A percentile compares a stretch with the other conserved stretches of the same genome.
These are phyloP conservation scores for Colletotrichum magnum DNA, from an alignment of 2,329 filamentous ascomycete species.

Conservation along the genomic window DNA sequence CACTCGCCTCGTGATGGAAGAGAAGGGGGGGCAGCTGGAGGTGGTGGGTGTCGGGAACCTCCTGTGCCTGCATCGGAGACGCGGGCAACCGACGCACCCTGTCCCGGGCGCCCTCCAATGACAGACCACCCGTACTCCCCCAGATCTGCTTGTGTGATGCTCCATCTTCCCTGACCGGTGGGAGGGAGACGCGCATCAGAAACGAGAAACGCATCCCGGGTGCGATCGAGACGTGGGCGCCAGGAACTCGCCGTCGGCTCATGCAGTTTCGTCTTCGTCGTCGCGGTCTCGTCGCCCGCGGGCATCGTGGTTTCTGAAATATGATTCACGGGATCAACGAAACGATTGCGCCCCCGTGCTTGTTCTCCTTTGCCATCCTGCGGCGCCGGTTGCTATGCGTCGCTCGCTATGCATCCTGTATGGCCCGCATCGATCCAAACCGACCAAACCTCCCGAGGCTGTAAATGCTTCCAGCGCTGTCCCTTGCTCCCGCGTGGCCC, in stretches of 20 bases:
- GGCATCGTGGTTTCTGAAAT: neutral
- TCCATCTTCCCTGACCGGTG: neutral
- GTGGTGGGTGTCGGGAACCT: conserved; percentile 1
- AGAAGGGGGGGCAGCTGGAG: no score
- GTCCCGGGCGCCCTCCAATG: conserved; percentile 7
- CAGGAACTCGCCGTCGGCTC: conserved; percentile 13
- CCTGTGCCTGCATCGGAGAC: conserved; percentile 25
- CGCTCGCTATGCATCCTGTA: no score
- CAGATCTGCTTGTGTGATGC: neutral
- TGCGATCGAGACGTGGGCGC: conserved; percentile 10
- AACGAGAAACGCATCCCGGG: conserved; percentile 25
- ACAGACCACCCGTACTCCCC: conserved; percentile 3
- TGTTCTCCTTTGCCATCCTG: no score
- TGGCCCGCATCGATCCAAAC: no score
- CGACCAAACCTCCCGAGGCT: neutral
- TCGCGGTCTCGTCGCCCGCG: neutral
- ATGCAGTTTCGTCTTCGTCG: neutral
- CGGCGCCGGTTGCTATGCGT: no score
- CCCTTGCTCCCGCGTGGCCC: conserved; percentile 9
- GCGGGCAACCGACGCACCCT: conserved; percentile 22
- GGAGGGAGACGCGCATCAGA: neutral
- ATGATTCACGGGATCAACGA: conserved; percentile 20
- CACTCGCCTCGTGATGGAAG: neutral
- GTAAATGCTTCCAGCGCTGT: neutral
- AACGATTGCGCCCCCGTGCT: conserved; percentile 17